Evolutionary conservation across 441 rosid species (phyloP), one percentile per base, ranked within the genome.

Genomic region (Iberis amara): DNA sequence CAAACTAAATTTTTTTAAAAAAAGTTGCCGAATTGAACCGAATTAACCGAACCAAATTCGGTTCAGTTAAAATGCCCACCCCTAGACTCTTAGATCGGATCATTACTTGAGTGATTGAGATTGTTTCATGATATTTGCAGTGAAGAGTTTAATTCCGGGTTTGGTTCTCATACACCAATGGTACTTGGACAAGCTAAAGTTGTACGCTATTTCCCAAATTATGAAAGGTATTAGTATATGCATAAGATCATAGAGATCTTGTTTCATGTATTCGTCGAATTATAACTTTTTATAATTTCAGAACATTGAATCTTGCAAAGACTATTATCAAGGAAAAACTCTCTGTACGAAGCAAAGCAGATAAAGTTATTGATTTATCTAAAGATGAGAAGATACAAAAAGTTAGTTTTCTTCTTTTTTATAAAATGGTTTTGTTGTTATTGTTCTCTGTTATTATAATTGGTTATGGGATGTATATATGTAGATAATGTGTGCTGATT

Each of bases 111-210:
- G 40, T 46, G 21, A n/a, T 33, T 55, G 46, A 45, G 24, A 45
- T 36, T 41, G 47, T 37, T 62, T 30, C 7, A 37, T 27, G 54
- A 47, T 56, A 36, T 56, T 56, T 67, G 79, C 82, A 94, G 97
- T 75, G 99, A 82, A 71, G 99, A 94, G 71, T 86, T 84, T 68
- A 85, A 86, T 74, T 61, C 96, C 71, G 99, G 97, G 66, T 94
- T 94, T 74, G 99, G 99, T 61, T 94, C 97, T 57, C 89, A 83
- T 66, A 94, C 99, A 14, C 96, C 99, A 4, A 76, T 94, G 84
- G 56, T 81, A 57, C 86, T 89, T 43, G 99, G 99, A 69, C 96
- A 94, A 76, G 92, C 95, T 48, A 86, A 85, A 71, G 90, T 86
- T 58, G 71, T 81, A 58, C 96, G 96, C 39, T 89, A 94, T 68